A percentile compares a stretch with the other conserved stretches of the same genome.
Evolutionary conservation across 495 filamentous ascomycete species (phyloP).

Genomic region (Penicillium soppii): DNA sequence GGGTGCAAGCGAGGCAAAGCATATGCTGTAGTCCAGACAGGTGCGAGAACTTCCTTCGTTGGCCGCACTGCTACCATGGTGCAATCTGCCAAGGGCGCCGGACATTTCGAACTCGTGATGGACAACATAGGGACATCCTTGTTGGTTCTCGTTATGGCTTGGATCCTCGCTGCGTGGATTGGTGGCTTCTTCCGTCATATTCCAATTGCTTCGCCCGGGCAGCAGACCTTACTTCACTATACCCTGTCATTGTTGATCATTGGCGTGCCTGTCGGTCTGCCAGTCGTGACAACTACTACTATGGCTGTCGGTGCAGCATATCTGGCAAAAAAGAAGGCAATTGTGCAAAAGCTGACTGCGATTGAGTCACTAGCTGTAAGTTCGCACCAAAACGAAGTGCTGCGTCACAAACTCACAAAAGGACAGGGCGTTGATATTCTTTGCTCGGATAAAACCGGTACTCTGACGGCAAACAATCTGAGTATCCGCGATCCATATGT

Average conservation of each 20-base stretch:
- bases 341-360: conserved; percentile 93
- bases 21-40: conserved; percentile 59
- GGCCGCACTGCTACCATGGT: conserved; percentile 69
- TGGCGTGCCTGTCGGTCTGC: conserved; percentile 94
- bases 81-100: conserved; percentile 63
- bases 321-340: conserved; percentile 91
- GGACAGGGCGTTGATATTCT: conserved; percentile 83
- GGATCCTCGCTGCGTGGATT: conserved; percentile 68
- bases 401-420: conserved; percentile 5
- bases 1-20: conserved; percentile 74
- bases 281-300: conserved; percentile 92
- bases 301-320: conserved; percentile 96
- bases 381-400: not conserved
- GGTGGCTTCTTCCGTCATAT: conserved; percentile 70
- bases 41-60: conserved; percentile 67
- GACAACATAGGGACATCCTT: conserved; percentile 70
- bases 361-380: conserved; percentile 84
- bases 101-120: conserved; percentile 78
- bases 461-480: conserved; percentile 68
- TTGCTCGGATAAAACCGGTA: conserved; percentile 91
- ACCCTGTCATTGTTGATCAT: conserved; percentile 80
- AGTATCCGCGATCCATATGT: conserved; percentile 71
- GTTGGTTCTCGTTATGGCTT: conserved; percentile 66
- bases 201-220: conserved; percentile 60
- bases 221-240: conserved; percentile 61